Evolutionary conservation across 257 asterid genomes (phyloP).

Genomic region (Penstemon eatonii): DNA sequence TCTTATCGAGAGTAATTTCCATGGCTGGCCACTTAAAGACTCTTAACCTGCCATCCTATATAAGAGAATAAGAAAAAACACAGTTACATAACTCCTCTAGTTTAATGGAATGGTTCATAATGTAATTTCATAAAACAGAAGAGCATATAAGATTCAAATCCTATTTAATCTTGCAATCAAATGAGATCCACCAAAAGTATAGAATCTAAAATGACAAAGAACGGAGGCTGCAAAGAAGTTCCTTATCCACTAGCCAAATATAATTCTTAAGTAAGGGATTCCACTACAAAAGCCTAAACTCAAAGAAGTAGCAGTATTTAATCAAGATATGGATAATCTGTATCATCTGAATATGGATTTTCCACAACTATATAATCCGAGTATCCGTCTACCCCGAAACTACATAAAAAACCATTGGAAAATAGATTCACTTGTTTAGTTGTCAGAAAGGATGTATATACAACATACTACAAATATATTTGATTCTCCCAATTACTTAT

Average conservation of each 20-base stretch:
- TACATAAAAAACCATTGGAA: not conserved
- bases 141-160: not conserved
- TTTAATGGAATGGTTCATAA: slow-evolving; percentile 13
- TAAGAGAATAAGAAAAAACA: slow-evolving; percentile 27
- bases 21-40: slow-evolving; percentile 89
- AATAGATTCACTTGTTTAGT: not conserved
- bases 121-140: slow-evolving; percentile 6
- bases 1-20: slow-evolving; percentile 65
- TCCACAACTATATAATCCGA: not conserved
- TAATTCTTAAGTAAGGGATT: not conserved
- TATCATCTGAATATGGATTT: not conserved
- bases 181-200: not conserved
- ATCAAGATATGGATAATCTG: slow-evolving; percentile 13
- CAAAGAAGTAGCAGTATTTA: not conserved
- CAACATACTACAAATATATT: not conserved
- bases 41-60: slow-evolving; percentile 91
- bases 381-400: not conserved
- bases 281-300: slow-evolving; percentile 13
- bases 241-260: slow-evolving; percentile 1
- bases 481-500: not conserved
- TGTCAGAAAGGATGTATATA: not conserved
- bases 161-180: not conserved
- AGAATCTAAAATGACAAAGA: not conserved
- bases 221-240: slow-evolving; percentile 1
- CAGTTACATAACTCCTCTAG: slow-evolving; percentile 14